These are phyloP conservation scores for Coriaria nepalensis DNA, from an alignment of 306 rosid species.

Conservation along the genomic window DNA sequence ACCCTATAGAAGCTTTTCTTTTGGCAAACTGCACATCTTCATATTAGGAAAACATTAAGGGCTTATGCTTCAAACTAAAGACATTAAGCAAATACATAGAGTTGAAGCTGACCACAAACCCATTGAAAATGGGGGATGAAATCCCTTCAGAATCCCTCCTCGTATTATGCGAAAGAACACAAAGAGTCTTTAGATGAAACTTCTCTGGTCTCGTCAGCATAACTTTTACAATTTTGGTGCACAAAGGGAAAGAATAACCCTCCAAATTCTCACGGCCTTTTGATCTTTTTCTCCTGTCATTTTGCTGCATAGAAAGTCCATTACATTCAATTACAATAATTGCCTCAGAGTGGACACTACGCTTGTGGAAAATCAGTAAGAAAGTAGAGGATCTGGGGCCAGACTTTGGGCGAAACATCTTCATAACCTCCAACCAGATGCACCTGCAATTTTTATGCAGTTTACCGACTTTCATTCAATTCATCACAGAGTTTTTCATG, in stretches of 20 bases:
- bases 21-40: too few relatives aligned
- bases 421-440: constrained; percentile 78
- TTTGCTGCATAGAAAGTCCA: constrained; percentile 63
- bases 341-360: constrained; percentile 17
- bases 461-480: constrained; percentile 6
- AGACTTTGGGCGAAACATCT: constrained; percentile 51
- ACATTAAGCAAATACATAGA: background rate
- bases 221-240: constrained; percentile 44
- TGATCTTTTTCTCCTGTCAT: constrained; percentile 17
- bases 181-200: constrained; percentile 58
- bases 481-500: background rate
- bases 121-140: constrained; percentile 46
- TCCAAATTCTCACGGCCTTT: constrained; percentile 23
- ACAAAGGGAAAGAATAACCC: constrained; percentile 61
- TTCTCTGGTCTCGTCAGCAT: constrained; percentile 48
- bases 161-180: constrained; percentile 77
- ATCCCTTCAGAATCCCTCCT: constrained; percentile 42
- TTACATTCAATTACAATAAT: constrained; percentile 28
- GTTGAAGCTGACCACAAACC: constrained; percentile 53
- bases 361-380: constrained; percentile 26
- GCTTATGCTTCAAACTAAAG: too few relatives aligned
- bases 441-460: constrained; percentile 38
- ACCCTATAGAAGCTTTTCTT: too few relatives aligned
- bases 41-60: too few relatives aligned
- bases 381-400: constrained; percentile 34